Base-by-base conservation (phyloP, 2,329 filamentous ascomycete species). In the Phialemoniopsis sp. region DNA sequence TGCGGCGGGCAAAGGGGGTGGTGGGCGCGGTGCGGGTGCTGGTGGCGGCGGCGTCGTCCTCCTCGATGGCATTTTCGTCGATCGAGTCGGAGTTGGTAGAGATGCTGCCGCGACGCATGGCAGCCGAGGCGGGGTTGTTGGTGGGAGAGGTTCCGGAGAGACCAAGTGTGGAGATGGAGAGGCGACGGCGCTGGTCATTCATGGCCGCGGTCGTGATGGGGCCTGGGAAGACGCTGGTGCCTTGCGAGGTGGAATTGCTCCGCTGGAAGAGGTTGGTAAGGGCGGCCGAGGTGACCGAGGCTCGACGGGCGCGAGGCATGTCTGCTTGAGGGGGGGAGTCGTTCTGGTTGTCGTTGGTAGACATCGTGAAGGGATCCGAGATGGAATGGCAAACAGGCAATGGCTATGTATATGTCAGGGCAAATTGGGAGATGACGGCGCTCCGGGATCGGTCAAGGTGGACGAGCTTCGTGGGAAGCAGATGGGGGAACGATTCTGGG, bases 1-100 rank as follows among this genome's bases (percentile, higher is more conserved):
- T 82, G 43, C 90, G 85, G 51, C 90, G 84, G 43, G 78, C 78
- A 57, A 90, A 91, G 28, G 89, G 87, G 12, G 85, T 87, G 38
- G 70, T 76, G 28, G 87, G 82, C 13, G 76, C 73, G 50, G 76
- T 78, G 54, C 72, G 76, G 30, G 68, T 58, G 41, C 63, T 62
- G 37, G 63, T 59, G n/a, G 68, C 60, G 30, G 70, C 63, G 39
- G 70, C 66, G 16, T 82, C 78, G 32, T 82, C 78, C 43, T 90
- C 86, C 46, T 88, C 83, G 44, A 85, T 75, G 36, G 84, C 85
- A 50, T 67, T 83, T 62, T 90, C 87, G 48, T 90, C 85, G 45
- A 83, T 72, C 3, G 76, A 76, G 40, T 79, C 74, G 4, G 78
- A 80, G 50, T 71, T 79, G 55, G 85, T 88, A 2, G 85, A 87